A percentile compares a stretch with the other conserved stretches of the same genome.
Conservation (phyloP, 768 basidiomycete genomes). For the Pisolithus microcarpus region DNA sequence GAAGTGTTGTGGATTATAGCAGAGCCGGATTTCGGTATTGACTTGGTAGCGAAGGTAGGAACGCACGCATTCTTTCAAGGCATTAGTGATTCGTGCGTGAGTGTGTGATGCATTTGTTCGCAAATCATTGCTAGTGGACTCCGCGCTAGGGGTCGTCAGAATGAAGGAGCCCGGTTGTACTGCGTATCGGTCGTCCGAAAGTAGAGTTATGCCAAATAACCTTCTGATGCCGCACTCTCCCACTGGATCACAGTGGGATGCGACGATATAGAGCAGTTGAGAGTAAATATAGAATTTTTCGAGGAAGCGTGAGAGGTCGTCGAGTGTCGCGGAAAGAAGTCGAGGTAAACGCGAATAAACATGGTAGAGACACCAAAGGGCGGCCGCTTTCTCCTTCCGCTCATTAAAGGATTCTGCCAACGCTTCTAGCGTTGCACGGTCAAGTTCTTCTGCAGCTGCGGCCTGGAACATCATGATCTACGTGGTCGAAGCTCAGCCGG, state of each 20-base stretch:
- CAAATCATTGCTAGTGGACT: constrained; percentile 7
- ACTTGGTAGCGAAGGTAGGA: constrained; percentile 24
- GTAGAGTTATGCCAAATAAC: constrained; percentile 29
- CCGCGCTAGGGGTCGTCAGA: not conserved
- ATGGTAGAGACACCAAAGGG: constrained; percentile 40
- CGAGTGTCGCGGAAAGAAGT: constrained; percentile 17
- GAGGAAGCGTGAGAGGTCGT: constrained; percentile 26
- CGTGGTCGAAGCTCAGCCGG: not conserved
- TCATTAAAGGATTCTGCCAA: constrained; percentile 28
- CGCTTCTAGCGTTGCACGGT: constrained; percentile 21
- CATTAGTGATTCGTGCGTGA: constrained; percentile 13
- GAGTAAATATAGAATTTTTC: constrained; percentile 30
- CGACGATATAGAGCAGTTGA: constrained; percentile 25
- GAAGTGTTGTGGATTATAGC: constrained; percentile 25
- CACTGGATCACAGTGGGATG: constrained; percentile 24
- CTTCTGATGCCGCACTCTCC: constrained; percentile 16
- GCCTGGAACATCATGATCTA: constrained; percentile 32
- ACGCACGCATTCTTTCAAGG: constrained; percentile 21
- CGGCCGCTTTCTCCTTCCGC: constrained; percentile 23
- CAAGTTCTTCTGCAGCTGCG: constrained; percentile 21
- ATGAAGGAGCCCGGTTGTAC: constrained; percentile 24
- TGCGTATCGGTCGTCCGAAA: constrained; percentile 24
- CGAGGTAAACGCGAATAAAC: constrained; percentile 26
- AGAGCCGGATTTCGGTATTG: constrained; percentile 26
- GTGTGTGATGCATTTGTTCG: constrained; percentile 8